Evolutionary conservation across 2,329 filamentous ascomycete species (phyloP).

Genomic region (Phialemoniopsis sp.): DNA sequence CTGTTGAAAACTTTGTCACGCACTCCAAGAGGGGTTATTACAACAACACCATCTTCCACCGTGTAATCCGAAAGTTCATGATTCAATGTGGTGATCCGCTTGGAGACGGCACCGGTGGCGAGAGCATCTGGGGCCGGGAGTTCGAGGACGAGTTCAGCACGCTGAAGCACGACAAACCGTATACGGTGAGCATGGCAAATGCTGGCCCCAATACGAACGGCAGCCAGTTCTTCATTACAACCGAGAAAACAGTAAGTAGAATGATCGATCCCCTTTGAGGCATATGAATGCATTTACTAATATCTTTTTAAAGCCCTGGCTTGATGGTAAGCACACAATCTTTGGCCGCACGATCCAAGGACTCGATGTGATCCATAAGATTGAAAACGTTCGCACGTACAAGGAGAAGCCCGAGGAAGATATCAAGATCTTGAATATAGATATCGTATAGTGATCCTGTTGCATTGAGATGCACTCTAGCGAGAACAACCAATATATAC

Average conservation of each 20-base stretch:
- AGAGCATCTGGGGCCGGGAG: slow-evolving; percentile 88
- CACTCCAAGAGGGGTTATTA: slow-evolving; percentile 90
- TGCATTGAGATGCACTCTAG: too few relatives aligned
- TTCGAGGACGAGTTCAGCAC: slow-evolving; percentile 93
- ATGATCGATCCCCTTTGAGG: not conserved
- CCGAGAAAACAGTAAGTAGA: slow-evolving; percentile 77
- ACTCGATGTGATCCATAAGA: slow-evolving; percentile 90
- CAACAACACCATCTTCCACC: slow-evolving; percentile 96
- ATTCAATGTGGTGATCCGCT: slow-evolving; percentile 83
- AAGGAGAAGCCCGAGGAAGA: slow-evolving; percentile 95
- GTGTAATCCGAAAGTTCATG: slow-evolving; percentile 98
- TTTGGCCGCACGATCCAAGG: slow-evolving; percentile 90
- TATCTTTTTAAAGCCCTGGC: slow-evolving; percentile 60
- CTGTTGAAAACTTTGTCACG: slow-evolving; percentile 96
- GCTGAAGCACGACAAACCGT: slow-evolving; percentile 90
- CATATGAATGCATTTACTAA: slow-evolving; percentile 13
- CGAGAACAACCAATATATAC: too few relatives aligned
- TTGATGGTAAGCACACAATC: slow-evolving; percentile 94
- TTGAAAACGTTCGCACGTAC: slow-evolving; percentile 83
- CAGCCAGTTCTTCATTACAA: slow-evolving; percentile 97
- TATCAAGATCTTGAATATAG: slow-evolving; percentile 93
- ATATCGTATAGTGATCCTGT: slow-evolving; percentile 38
- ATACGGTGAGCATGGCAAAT: slow-evolving; percentile 97
- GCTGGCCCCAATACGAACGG: slow-evolving; percentile 93
- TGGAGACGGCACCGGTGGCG: slow-evolving; percentile 84